Percentiles rank a stretch among this genome's conserved stretches.
These are phyloP conservation scores for Penicillium canariense DNA, from an alignment of 495 filamentous ascomycete genomes.

Conservation along the genomic window DNA sequence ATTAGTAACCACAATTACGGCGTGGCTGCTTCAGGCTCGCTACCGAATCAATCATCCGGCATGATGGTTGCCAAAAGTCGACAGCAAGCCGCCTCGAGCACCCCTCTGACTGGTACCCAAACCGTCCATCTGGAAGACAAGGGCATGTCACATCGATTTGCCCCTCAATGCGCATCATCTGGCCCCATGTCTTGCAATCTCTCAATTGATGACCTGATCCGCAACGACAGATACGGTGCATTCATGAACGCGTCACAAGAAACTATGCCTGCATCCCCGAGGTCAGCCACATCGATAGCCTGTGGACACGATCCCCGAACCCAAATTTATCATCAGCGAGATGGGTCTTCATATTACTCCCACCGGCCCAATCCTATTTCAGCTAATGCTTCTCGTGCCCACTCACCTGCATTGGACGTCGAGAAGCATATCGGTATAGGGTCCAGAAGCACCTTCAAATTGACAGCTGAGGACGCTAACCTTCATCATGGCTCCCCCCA, in stretches of 20 bases:
- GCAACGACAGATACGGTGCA: constrained; percentile 13
- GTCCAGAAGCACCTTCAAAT: not conserved
- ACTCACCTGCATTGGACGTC: not conserved
- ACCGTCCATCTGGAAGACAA: constrained; percentile 35
- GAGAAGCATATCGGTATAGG: not conserved
- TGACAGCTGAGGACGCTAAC: not conserved
- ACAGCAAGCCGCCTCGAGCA: constrained; percentile 13
- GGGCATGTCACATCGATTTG: constrained; percentile 33
- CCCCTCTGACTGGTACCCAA: constrained; percentile 15
- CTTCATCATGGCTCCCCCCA: not conserved
- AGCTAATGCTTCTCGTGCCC: not conserved
- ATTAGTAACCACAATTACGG: constrained; percentile 5
- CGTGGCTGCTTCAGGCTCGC: constrained; percentile 24
- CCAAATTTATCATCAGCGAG: constrained; percentile 8
- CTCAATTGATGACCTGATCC: constrained; percentile 21
- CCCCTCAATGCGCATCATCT: constrained; percentile 26
- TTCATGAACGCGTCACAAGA: constrained; percentile 19
- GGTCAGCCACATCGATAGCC: constrained; percentile 5
- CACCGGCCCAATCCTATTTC: constrained; percentile 21
- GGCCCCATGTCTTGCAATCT: constrained; percentile 22
- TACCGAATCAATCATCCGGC: constrained; percentile 14
- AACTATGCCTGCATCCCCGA: constrained; percentile 3
- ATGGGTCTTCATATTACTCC: constrained; percentile 33
- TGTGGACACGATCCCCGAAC: constrained; percentile 11
- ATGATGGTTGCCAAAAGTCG: constrained; percentile 31